phyloP scores from a whole-genome alignment of 306 rosid species.

The Canavalia ensiformis region DNA sequence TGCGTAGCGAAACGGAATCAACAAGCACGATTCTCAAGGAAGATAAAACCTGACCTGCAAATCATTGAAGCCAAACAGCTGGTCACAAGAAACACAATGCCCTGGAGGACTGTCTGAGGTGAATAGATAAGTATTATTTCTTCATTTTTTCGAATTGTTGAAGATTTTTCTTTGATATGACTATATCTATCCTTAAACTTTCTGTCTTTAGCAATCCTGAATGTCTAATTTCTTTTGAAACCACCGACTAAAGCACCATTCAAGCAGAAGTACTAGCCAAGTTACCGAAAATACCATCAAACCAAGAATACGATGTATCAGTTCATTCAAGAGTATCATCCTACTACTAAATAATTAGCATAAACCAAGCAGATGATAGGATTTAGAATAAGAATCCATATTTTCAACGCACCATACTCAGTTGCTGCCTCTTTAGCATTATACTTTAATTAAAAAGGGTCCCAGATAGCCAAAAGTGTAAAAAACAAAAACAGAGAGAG shows the following conservation, averaged over 20 bases:
- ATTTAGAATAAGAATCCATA: constrained; percentile 2
- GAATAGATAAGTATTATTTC: not conserved
- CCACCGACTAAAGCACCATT: constrained; percentile 1
- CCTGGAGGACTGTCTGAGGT: not conserved
- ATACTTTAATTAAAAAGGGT: constrained; percentile 22
- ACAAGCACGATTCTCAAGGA: not conserved
- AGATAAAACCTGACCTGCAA: not conserved
- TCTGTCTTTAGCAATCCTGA: not conserved
- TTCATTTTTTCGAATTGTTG: not conserved
- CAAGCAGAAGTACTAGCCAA: not conserved
- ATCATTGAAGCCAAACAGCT: not conserved
- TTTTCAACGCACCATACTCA: not conserved
- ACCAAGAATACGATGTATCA: constrained; percentile 25
- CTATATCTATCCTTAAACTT: not conserved
- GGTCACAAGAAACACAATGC: not conserved
- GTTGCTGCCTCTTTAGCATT: constrained; percentile 2
- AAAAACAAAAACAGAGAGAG: not conserved
- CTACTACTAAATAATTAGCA: not conserved
- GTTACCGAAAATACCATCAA: constrained; percentile 23
- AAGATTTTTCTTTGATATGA: constrained; percentile 5
- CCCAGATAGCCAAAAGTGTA: not conserved
- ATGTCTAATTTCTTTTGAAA: constrained; percentile 4
- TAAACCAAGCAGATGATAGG: not conserved
- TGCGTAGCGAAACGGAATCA: not conserved
- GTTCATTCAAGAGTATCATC: constrained; percentile 6